Evolutionary conservation across 768 basidiomycete species (phyloP), one percentile per base, ranked within the genome.

Genomic region (Symmetrospora coprosmae): DNA sequence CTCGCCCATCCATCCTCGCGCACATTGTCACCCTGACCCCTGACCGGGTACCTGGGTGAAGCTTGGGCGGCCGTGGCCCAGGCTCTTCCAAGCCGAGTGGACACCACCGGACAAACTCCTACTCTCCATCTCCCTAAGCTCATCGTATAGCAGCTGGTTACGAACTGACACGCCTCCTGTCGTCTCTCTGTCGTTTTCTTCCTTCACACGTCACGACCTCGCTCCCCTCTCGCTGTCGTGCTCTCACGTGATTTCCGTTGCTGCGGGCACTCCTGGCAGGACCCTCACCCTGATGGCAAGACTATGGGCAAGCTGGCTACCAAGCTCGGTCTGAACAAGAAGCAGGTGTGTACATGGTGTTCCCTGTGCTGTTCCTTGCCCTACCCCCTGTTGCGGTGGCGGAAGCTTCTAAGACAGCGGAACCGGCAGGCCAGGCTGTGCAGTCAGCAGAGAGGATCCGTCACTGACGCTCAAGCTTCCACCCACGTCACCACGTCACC

Each of bases 201-300:
- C 21, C 19, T 47, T 3, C 45, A 7, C 27, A 47, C 27, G 45
- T 13, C 4, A 47, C 11, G 27, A 6, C 41, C 11, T 45, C 17
- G 41, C 6, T n/a, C 27, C 41, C 19, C 17, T 27, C 6, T n/a
- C 19, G 41, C 19, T 27, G 27, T 25, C 4, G 45, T 21, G 25
- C 45, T 47, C 21, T 50, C 48, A 50, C 7, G 5, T 50, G 7
- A 19, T n/a, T 25, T 50, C 31, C n/a, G 7, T 5, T 7, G n/a
- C 6, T n/a, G 9, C 31, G 23, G 21, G 21, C 31, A 25, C n/a
- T 33, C 31, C 25, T 27, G 45, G 23, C 31, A 58, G 55, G 46
- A 58, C 31, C 55, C 55, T 3, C 55, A 58, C 33, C 55, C 55
- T 28, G 55, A 58, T 33, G 55, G 55, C 25, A 58, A 46, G 55